These are phyloP conservation scores for Parmelia sp. DNA, from an alignment of 495 filamentous ascomycete species.

Conservation along the genomic window DNA sequence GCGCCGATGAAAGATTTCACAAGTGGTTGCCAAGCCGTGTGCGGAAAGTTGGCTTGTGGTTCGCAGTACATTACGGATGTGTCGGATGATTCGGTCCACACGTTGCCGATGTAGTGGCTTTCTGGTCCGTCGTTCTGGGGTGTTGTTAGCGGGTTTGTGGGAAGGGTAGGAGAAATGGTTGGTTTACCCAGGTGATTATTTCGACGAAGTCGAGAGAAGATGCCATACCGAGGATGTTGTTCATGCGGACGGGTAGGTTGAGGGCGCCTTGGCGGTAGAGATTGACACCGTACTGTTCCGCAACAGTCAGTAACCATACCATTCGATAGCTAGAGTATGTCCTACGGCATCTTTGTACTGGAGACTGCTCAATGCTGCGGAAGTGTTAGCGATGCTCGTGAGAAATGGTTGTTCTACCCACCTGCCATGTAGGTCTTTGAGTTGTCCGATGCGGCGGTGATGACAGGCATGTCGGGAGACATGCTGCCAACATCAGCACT, in stretches of 20 bases:
- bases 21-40: slow-evolving; percentile 33
- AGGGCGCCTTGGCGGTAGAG: slow-evolving; percentile 41
- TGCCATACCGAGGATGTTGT: slow-evolving; percentile 25
- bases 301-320: neutral
- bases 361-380: slow-evolving; percentile 30
- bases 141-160: neutral
- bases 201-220: slow-evolving; percentile 29
- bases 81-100: slow-evolving; percentile 29
- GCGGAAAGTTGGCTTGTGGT: slow-evolving; percentile 25
- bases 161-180: neutral
- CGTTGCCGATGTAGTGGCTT: slow-evolving; percentile 42
- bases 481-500: slow-evolving; percentile 14
- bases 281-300: slow-evolving; percentile 24
- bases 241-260: slow-evolving; percentile 33
- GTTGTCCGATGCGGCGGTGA: slow-evolving; percentile 22
- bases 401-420: slow-evolving; percentile 11
- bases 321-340: neutral
- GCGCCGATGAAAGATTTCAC: slow-evolving; percentile 35
- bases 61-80: slow-evolving; percentile 30
- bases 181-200: slow-evolving; percentile 31
- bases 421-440: slow-evolving; percentile 34
- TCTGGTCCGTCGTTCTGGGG: slow-evolving; percentile 39
- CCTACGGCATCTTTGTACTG: slow-evolving; percentile 39
- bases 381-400: neutral
- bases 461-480: slow-evolving; percentile 27